A percentile compares a stretch with the other conserved stretches of the same genome.
Evolutionary conservation across 202 grass and related monocot species (phyloP).

Genomic region (Musa balbisiana): DNA sequence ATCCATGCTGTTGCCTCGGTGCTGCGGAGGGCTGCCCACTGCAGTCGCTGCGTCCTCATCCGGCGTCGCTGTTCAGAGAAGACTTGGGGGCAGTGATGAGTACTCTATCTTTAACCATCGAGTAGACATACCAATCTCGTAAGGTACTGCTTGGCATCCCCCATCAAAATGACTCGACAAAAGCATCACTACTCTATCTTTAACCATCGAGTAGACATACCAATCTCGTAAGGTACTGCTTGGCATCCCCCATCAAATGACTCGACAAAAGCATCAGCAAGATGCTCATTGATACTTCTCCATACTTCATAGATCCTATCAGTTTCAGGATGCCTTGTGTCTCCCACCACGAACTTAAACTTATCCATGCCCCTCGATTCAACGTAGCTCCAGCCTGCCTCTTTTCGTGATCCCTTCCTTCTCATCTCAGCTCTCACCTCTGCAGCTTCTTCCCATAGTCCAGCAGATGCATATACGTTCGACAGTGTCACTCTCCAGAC

Average conservation of each 20-base stretch:
- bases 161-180: conserved; percentile 18
- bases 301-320: conserved; percentile 53
- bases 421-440: conserved; percentile 57
- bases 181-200: conserved; percentile 17
- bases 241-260: background rate
- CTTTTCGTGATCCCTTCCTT: conserved; percentile 41
- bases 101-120: no score
- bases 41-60: background rate
- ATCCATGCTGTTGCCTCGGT: background rate
- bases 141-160: no score
- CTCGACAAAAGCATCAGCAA: conserved; percentile 33
- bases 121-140: no score
- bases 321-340: conserved; percentile 47
- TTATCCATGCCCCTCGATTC: conserved; percentile 46
- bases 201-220: no score
- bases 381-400: conserved; percentile 65
- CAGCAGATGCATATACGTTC: conserved; percentile 16
- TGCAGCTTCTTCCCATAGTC: conserved; percentile 30
- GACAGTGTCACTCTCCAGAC: conserved; percentile 23
- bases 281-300: conserved; percentile 47
- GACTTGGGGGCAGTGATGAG: background rate
- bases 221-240: no score
- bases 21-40: background rate
- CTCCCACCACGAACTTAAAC: conserved; percentile 49
- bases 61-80: background rate